phyloP scores from a whole-genome alignment of 257 asterid species.

The Ilex aquifolium region DNA sequence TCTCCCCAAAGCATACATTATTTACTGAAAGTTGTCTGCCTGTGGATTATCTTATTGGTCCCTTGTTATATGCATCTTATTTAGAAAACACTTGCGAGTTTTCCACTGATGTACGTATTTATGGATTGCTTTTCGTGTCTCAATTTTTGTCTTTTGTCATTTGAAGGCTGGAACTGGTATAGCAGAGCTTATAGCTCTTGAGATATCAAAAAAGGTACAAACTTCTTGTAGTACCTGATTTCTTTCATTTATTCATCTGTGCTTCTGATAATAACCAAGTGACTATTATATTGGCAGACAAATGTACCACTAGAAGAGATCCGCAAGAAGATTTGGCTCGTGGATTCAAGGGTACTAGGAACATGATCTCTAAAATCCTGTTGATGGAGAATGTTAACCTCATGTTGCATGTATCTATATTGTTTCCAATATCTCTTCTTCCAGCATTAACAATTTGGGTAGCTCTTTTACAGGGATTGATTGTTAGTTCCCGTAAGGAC shows the following conservation, averaged over 20 bases:
- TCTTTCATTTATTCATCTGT: constrained; percentile 6
- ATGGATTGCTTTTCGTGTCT: constrained; percentile 6
- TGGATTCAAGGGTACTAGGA: constrained; percentile 67
- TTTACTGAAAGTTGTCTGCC: no score
- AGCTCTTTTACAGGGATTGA: constrained; percentile 50
- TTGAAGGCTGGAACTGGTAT: constrained; percentile 94
- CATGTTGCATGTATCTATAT: constrained; percentile 2
- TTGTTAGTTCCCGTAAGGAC: constrained; percentile 67
- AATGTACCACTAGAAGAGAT: constrained; percentile 51
- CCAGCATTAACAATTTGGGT: constrained; percentile 2
- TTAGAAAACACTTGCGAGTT: no score
- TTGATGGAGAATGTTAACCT: no score
- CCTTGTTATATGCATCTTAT: no score
- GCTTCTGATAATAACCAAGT: constrained; percentile 3
- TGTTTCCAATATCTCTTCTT: neutral
- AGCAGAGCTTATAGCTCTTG: constrained; percentile 93
- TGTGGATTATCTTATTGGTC: no score
- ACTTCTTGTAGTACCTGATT: constrained; percentile 11
- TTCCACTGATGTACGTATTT: neutral
- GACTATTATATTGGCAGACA: constrained; percentile 37
- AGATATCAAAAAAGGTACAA: constrained; percentile 61
- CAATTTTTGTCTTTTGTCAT: constrained; percentile 22
- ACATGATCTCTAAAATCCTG: neutral
- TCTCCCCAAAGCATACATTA: no score
- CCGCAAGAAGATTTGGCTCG: constrained; percentile 91